Percentiles rank a stretch among this genome's conserved stretches.
Evolutionary conservation across 1,139 yeast genomes (phyloP).

Genomic region (Taphrina wiesneri): DNA sequence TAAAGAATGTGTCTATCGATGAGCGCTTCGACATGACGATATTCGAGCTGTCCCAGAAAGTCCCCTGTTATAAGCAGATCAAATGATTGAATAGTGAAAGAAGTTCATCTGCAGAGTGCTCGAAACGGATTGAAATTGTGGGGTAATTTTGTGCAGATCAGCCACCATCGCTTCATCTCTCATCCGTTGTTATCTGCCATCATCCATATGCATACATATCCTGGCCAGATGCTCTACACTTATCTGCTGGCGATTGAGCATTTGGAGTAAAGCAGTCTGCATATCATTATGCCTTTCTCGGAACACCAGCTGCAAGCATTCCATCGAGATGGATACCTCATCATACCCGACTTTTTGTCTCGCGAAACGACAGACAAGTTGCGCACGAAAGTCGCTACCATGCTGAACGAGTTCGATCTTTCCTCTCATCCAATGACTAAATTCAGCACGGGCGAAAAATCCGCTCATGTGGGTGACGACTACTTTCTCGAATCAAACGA

Average conservation of each 20-base stretch:
- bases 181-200: too few relatives aligned
- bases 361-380: conserved; percentile 50
- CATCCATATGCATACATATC: not conserved
- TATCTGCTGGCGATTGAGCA: too few relatives aligned
- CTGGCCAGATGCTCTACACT: too few relatives aligned
- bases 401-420: conserved; percentile 57
- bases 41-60: not conserved
- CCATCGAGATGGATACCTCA: conserved; percentile 61
- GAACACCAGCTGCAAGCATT: conserved; percentile 48
- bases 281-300: not conserved
- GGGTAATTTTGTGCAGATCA: not conserved
- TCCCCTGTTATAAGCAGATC: too few relatives aligned
- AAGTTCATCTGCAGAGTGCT: not conserved
- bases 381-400: conserved; percentile 50
- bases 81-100: not conserved
- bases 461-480: conserved; percentile 66
- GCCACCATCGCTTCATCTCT: not conserved
- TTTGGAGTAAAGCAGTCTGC: too few relatives aligned
- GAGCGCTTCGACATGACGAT: conserved; percentile 9
- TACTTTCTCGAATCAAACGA: conserved; percentile 72
- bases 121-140: not conserved
- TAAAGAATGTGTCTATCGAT: conserved; percentile 5
- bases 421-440: conserved; percentile 67
- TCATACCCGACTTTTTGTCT: conserved; percentile 58
- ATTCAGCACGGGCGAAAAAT: conserved; percentile 60